A percentile compares a stretch with the other conserved stretches of the same genome.
These are phyloP conservation scores for Talaromyces sp. DNA, from an alignment of 2,329 filamentous ascomycete genomes.

Conservation along the genomic window DNA sequence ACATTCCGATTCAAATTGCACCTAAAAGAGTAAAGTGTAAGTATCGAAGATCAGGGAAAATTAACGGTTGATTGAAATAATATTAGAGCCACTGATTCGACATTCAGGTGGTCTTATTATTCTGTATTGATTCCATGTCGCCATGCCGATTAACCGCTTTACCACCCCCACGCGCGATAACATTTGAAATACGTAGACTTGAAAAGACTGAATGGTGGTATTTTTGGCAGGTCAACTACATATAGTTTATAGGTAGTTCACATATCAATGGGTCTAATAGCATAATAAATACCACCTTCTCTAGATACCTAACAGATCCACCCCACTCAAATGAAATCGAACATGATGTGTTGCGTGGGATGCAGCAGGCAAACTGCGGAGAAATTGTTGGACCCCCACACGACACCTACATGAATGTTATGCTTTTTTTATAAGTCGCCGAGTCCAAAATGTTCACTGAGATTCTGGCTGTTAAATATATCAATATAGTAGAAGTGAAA, in stretches of 20 bases:
- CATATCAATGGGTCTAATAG: background rate
- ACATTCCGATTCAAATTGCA: background rate
- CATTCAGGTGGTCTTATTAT: background rate
- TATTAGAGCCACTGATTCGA: background rate
- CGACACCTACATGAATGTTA: background rate
- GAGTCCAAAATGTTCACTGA: background rate
- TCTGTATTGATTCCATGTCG: background rate
- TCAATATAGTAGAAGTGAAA: background rate
- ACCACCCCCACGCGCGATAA: background rate
- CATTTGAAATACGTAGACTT: background rate
- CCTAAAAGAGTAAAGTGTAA: background rate
- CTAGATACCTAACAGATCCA: background rate
- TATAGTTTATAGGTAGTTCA: background rate
- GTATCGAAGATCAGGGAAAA: background rate
- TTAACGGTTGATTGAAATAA: background rate
- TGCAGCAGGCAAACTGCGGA: background rate
- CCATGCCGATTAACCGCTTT: background rate
- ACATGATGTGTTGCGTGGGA: background rate
- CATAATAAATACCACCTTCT: background rate
- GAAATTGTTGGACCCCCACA: background rate
- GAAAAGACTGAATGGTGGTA: background rate
- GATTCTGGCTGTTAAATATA: background rate
- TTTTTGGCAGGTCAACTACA: too few relatives aligned
- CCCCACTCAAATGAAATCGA: background rate
- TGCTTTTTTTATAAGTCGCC: background rate